Percentiles rank a stretch among this genome's conserved stretches.
Conservation (phyloP, 1,139 yeast species). For the Yamadazyma aaseri region DNA sequence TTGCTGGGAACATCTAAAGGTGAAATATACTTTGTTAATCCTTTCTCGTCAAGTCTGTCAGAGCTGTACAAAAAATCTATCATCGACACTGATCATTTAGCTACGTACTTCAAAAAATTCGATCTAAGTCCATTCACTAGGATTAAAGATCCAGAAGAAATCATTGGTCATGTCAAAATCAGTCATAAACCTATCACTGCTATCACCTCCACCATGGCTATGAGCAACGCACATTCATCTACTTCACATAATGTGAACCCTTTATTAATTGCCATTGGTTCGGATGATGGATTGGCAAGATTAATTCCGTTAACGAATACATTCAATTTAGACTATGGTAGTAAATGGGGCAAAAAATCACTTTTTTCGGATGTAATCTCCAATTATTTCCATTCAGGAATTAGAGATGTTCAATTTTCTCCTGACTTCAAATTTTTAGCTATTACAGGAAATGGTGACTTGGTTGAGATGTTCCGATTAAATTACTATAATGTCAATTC, state of each 20-base stretch:
- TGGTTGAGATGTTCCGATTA: conserved; percentile 54
- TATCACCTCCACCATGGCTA: conserved; percentile 25
- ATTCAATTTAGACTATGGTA: conserved; percentile 22
- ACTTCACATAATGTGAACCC: conserved; percentile 35
- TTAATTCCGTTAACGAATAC: conserved; percentile 49
- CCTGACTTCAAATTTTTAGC: conserved; percentile 64
- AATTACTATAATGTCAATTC: conserved; percentile 40
- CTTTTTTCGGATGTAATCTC: conserved; percentile 58
- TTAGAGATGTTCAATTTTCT: conserved; percentile 56
- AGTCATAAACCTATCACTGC: conserved; percentile 54
- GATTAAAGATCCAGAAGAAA: conserved; percentile 8
- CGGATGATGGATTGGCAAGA: conserved; percentile 67
- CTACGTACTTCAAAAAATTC: conserved; percentile 40
- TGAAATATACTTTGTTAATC: conserved; percentile 38
- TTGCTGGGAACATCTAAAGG: conserved; percentile 44
- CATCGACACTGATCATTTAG: conserved; percentile 32
- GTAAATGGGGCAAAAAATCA: conserved; percentile 28
- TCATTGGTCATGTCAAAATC: conserved; percentile 59
- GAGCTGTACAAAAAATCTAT: conserved; percentile 25
- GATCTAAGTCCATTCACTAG: conserved; percentile 32
- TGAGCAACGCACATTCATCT: conserved; percentile 4
- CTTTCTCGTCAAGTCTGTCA: conserved; percentile 17
- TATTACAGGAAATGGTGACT: conserved; percentile 58
- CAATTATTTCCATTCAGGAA: conserved; percentile 65
- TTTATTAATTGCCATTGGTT: conserved; percentile 52